phyloP scores from a whole-genome alignment of 106 monocot genomes.

The Triglochin maritima region DNA sequence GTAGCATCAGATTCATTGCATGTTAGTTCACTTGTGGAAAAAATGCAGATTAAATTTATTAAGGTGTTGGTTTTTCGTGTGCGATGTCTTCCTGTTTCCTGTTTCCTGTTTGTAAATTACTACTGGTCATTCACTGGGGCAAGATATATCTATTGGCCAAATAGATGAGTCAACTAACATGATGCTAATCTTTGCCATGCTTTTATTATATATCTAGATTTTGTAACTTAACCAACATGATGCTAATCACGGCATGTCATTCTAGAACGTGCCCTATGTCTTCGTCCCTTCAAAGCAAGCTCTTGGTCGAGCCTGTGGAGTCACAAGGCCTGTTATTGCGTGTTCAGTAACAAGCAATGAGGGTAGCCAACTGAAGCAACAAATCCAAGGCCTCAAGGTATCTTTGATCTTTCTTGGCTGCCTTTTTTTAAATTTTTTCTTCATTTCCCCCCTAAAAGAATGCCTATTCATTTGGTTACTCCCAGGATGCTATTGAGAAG shows the following conservation, averaged over 20 bases:
- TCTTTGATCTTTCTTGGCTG: not conserved
- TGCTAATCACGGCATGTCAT: not conserved
- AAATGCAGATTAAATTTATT: no score
- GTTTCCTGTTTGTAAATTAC: no score
- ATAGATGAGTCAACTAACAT: no score
- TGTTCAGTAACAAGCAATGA: conserved; percentile 85
- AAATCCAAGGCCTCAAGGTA: conserved; percentile 71
- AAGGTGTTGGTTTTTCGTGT: no score
- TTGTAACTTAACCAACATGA: no score
- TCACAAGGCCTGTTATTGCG: conserved; percentile 69
- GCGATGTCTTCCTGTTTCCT: no score
- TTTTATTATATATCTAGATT: no score
- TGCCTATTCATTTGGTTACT: not conserved
- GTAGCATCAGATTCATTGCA: no score
- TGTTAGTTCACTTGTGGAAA: no score
- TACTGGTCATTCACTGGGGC: no score
- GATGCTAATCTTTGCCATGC: no score
- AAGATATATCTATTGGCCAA: no score
- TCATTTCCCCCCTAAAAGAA: not conserved
- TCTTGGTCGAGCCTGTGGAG: conserved; percentile 74
- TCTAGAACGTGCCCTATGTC: conserved; percentile 79
- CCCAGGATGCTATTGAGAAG: conserved; percentile 76
- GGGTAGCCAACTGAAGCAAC: conserved; percentile 68
- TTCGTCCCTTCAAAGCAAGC: conserved; percentile 87
- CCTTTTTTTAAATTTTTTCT: not conserved